These are phyloP conservation scores for Macadamia integrifolia DNA, from an alignment of 164 flowering plant genomes.

Conservation along the genomic window DNA sequence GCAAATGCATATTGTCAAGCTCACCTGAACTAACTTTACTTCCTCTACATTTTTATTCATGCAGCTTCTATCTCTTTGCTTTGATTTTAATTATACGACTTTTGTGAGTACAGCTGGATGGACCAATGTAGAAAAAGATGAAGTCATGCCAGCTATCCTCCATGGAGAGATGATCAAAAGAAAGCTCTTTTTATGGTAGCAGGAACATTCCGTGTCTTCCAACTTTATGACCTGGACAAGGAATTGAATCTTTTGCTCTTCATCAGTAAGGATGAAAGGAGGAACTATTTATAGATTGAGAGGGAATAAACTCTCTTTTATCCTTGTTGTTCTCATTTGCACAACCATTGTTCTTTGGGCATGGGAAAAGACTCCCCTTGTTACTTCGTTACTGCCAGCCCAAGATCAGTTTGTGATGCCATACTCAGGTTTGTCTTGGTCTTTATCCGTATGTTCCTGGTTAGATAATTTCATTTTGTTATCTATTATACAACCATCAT, in stretches of 20 bases:
- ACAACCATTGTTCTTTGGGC: slow-evolving; percentile 47
- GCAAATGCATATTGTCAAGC: too few relatives aligned
- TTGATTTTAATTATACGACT: too few relatives aligned
- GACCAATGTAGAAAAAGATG: background rate
- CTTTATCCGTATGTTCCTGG: background rate
- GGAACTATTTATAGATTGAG: slow-evolving; percentile 30
- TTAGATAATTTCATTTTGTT: too few relatives aligned
- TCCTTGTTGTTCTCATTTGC: slow-evolving; percentile 30
- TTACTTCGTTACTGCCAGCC: slow-evolving; percentile 21
- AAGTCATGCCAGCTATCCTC: background rate
- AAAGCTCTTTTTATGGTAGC: background rate
- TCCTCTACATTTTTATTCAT: too few relatives aligned
- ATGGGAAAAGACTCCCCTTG: slow-evolving; percentile 49
- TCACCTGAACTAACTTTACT: too few relatives aligned
- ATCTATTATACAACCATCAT: too few relatives aligned
- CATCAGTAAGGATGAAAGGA: slow-evolving; percentile 43
- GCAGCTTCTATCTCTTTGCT: too few relatives aligned
- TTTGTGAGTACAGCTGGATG: background rate
- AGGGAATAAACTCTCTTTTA: slow-evolving; percentile 32
- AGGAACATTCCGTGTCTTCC: background rate
- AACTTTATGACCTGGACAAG: background rate
- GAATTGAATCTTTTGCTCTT: background rate
- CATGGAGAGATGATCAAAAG: background rate
- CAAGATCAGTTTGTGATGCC: slow-evolving; percentile 33
- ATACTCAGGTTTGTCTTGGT: slow-evolving; percentile 39